Evolutionary conservation across 345 rosid species (phyloP), one percentile per base, ranked within the genome.

Genomic region (Citrus inodora): DNA sequence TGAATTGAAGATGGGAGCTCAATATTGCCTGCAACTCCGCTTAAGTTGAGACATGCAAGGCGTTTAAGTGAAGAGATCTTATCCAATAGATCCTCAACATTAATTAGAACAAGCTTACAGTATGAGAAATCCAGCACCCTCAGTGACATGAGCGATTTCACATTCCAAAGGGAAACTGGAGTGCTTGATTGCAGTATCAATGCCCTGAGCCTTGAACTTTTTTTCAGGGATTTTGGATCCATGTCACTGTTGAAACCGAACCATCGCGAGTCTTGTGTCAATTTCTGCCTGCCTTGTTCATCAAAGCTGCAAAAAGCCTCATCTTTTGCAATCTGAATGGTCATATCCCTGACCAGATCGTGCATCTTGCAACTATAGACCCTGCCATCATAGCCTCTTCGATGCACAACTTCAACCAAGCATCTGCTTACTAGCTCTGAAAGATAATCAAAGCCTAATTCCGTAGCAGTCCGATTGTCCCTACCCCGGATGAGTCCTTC

Each of bases 401-500:
- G n/a, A 24, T 69, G 8, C 58, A 85, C 90, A 10, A 80, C 92
- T 79, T 91, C 93, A 9, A 91, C 71, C 46, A 91, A 60, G 75
- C 93, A 90, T n/a, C 92, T 73, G 60, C 87, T 88, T 9, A 84
- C 81, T 59, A 91, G 78, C 17, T 85, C 88, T 2, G 86, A 79
- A 70, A 91, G 86, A 80, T 88, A 90, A 33, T 75, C 79, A 71
- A 87, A 90, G 17, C 86, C 92, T 4, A 85, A 81, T 73, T 86
- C 89, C 37, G 79, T 87, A 40, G 87, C 76, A 46, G 92, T 73
- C 80, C 80, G 81, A 5, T 78, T 81, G 56, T 67, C 79, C 71
- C 84, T 86, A 35, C 42, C 9, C 24, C 84, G 85, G 28, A 83
- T 85, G 72, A 91, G 86, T 14, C 92, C 95, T 81, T 91, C 95